Percentiles rank a stretch among this genome's conserved stretches.
Conservation (phyloP, 257 asterid genomes). For the Fraxinus cuspidata region DNA sequence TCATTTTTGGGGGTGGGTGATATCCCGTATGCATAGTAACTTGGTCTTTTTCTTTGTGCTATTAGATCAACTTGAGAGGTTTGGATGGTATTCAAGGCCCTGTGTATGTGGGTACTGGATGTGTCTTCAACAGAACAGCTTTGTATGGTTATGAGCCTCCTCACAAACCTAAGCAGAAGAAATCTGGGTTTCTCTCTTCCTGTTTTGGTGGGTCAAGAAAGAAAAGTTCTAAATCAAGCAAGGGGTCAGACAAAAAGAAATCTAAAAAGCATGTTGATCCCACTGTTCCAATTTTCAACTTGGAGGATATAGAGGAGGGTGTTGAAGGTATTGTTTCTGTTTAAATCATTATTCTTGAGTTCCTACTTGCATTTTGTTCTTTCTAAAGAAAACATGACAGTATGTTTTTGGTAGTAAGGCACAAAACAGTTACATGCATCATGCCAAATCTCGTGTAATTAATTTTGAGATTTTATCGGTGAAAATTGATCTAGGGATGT, state of each 20-base stretch:
- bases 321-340: conserved; percentile 74
- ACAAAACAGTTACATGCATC: not conserved
- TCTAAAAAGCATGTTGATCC: conserved; percentile 90
- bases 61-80: conserved; percentile 94
- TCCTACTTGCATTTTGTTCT: conserved; percentile 4
- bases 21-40: conserved; percentile 25
- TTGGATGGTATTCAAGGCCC: conserved; percentile 98
- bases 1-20: conserved; percentile 3
- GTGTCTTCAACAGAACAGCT: conserved; percentile 95
- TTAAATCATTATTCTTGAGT: conserved; percentile 20
- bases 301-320: conserved; percentile 98
- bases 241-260: conserved; percentile 91
- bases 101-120: conserved; percentile 95
- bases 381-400: not conserved
- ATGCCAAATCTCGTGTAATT: not conserved
- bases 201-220: conserved; percentile 80
- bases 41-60: conserved; percentile 11
- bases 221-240: conserved; percentile 72
- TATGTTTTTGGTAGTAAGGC: not conserved
- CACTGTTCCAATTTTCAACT: conserved; percentile 87
- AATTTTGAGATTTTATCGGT: not conserved
- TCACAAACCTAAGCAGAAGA: conserved; percentile 76
- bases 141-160: conserved; percentile 94
- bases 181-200: conserved; percentile 58
- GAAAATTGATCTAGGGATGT: not conserved